Base-by-base conservation (phyloP, 139 green algal genomes). In the Coelastrella sp. region DNA sequence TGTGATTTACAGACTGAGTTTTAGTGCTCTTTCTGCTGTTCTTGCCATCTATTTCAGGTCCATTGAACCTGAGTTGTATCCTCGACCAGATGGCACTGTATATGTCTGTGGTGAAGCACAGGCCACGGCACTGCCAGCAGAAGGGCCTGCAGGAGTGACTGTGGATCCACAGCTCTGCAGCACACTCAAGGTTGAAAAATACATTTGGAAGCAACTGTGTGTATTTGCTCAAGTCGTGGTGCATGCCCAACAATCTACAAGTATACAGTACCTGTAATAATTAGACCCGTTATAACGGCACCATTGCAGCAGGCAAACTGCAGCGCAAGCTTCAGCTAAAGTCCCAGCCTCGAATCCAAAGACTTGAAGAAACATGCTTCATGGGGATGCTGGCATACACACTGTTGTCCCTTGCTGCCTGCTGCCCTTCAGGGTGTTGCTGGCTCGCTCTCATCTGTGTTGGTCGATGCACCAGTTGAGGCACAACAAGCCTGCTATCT, bases 51-150 rank as follows among this genome's bases (percentile, higher is more conserved):
- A 19, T 4, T 79, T 60, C 89, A 92, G 89, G 91, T 21, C 89
- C 78, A 21, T 90, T 3, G 94, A 96, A 68, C 94, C 94, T 2
- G 94, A 97, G 88, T 82, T 97, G 9, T 97, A 97, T 69, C 94
- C 94, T 0, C 86, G 94, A 11, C 94, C 94, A 11, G 90, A 95
- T 81, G 92, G 92, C 34, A 92, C 89, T 34, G 92, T 96, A 2
- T 98, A 98, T 63, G 89, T 96, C 19, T 96, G 95, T 41, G 95
- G 94, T 0, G 91, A 94, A 50, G 82, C 88, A 1, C 87, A 93
- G 37, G 48, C 85, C 17, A 8, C 86, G 59, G 19, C 79, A 0
- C 48, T 94, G 37, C 94, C 93, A 3, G 25, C 68, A 7, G 40
- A 53, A 34, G 87, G 76, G 40, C 85, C 94, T 15, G 68, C 40